Conservation (phyloP, 768 basidiomycete genomes). For the Mycena floridula region DNA sequence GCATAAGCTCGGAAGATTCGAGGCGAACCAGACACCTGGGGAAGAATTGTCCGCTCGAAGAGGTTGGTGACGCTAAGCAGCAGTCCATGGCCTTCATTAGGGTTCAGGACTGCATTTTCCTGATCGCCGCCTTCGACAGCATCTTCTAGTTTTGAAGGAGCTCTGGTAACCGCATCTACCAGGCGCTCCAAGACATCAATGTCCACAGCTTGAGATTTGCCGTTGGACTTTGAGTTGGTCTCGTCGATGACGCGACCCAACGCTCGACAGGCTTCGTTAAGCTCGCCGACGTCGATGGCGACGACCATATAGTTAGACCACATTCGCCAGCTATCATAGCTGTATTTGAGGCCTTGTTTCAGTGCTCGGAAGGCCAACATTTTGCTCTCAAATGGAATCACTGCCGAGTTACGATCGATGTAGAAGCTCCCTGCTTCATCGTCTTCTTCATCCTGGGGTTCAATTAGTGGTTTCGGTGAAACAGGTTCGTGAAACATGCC, state of each 20-base stretch:
- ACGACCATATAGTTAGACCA: slow-evolving; percentile 98
- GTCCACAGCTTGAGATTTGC: slow-evolving; percentile 65
- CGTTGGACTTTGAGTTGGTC: slow-evolving; percentile 43
- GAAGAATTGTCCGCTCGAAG: slow-evolving; percentile 74
- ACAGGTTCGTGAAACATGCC: too few species aligned
- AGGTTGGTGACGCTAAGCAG: slow-evolving; percentile 62
- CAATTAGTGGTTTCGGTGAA: too few species aligned
- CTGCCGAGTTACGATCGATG: background rate
- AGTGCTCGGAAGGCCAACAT: slow-evolving; percentile 89
- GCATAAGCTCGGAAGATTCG: slow-evolving; percentile 83
- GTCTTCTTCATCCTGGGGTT: too few species aligned
- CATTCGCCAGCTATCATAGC: slow-evolving; percentile 94
- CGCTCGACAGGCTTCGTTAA: slow-evolving; percentile 82
- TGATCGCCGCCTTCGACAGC: slow-evolving; percentile 40
- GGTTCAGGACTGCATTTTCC: slow-evolving; percentile 57
- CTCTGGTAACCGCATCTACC: slow-evolving; percentile 78
- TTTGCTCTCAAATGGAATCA: slow-evolving; percentile 64
- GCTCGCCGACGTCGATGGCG: slow-evolving; percentile 87
- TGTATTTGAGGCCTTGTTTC: slow-evolving; percentile 78
- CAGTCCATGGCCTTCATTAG: too few species aligned
- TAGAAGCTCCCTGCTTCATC: too few species aligned
- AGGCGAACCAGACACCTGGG: slow-evolving; percentile 55
- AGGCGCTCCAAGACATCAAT: slow-evolving; percentile 84
- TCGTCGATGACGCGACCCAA: slow-evolving; percentile 77
- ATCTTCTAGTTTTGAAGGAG: slow-evolving; percentile 31